Evolutionary conservation across 31 red algal species (phyloP).

Genomic region (Porphyra umbilicalis): DNA sequence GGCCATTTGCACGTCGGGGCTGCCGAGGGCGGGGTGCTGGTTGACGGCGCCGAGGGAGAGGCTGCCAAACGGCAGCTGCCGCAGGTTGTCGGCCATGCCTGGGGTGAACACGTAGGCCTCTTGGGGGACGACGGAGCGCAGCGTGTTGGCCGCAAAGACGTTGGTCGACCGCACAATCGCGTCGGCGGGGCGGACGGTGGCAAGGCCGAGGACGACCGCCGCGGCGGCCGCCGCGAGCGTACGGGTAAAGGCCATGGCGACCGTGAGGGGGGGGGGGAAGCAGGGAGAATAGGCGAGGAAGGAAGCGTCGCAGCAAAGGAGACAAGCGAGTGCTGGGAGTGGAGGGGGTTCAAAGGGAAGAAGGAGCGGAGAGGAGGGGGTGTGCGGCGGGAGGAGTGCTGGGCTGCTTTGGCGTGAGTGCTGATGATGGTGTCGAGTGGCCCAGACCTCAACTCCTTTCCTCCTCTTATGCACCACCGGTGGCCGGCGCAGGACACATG

Average conservation of each 20-base stretch:
- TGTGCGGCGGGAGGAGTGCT: too few relatives aligned
- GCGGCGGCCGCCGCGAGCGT: not conserved
- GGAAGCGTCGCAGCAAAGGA: not conserved
- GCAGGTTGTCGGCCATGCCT: not conserved
- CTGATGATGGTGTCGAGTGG: too few relatives aligned
- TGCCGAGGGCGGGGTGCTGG: slow-evolving; percentile 34
- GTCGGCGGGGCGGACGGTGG: not conserved
- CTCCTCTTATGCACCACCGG: too few relatives aligned
- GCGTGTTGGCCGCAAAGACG: not conserved
- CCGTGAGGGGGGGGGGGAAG: not conserved
- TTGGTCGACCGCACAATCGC: not conserved
- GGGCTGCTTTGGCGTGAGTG: too few relatives aligned
- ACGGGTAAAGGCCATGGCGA: not conserved
- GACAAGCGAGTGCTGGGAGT: not conserved
- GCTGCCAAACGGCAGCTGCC: not conserved
- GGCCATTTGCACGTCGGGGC: slow-evolving; percentile 41
- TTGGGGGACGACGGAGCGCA: not conserved
- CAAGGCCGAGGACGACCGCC: not conserved
- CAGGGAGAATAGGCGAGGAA: not conserved
- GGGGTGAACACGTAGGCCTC: not conserved
- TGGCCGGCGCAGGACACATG: too few relatives aligned
- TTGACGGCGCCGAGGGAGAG: slow-evolving; percentile 16
- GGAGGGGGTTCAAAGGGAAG: not conserved
- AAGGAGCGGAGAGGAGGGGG: not conserved
- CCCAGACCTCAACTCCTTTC: too few relatives aligned